Base-by-base conservation (phyloP, 768 basidiomycete species). In the Panus rudis region DNA sequence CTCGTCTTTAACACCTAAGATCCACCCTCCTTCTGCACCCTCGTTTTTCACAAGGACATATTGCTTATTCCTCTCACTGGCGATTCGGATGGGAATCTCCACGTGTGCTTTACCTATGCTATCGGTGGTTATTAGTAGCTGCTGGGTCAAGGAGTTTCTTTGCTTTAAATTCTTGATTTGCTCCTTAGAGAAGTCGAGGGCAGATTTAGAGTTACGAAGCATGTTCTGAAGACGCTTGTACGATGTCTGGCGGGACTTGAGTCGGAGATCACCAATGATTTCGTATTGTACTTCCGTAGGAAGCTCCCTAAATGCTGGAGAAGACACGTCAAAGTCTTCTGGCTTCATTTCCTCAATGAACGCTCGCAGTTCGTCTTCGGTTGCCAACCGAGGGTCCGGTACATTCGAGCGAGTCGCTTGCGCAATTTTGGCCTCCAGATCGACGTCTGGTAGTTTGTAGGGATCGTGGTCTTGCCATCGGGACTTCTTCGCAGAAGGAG, bases 221-320 rank as follows among this genome's bases (percentile, higher is more conserved):
- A 99, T 99, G 43, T 83, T 82, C 55, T 96, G 86, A 34, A 98
- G 66, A 3, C 96, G 86, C 24, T 79, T 81, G 65, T 93, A 85
- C 7, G 91, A 94, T 11, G 90, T 93, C 63, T 97, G 93, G 3
- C 96, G 77, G 1, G 93, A 97, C 62, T 92, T 92, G 44, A 96
- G 71, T 3, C 96, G 80, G 37, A 98, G 70, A 66, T 99, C 96
- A 41, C 94, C 93, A 25, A 98, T 82, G 51, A 99, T 94, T 66
- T 99, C 96, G 63, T 98, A 99, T 54, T 99, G 92, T 17, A 96
- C 80, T 61, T 98, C 93, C 0, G 91, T 94, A 2, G 96, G 93
- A 3, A 98, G 76, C 49, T 90, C 87, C 19, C 83, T 78, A 60
- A 99, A 99, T 16, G 83, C 89, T 4, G 89, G 76, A 2, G 92